Conservation (phyloP, 2,329 filamentous ascomycete species). For the Tolypocladium guangdongense region DNA sequence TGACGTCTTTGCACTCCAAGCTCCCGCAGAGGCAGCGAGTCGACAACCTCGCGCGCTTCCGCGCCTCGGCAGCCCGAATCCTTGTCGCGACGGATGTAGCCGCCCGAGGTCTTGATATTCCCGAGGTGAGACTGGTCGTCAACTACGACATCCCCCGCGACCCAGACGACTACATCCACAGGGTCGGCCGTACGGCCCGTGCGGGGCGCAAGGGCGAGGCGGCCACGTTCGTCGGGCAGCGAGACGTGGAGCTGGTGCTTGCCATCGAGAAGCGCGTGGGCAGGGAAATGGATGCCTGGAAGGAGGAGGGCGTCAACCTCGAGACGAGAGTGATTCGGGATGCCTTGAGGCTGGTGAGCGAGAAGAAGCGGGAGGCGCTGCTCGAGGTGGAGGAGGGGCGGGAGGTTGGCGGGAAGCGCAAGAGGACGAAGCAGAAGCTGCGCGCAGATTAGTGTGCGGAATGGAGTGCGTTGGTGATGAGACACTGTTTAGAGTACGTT, state of each 20-base stretch:
- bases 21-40: constrained; percentile 77
- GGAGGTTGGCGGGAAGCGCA: constrained; percentile 81
- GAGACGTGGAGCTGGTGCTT: constrained; percentile 82
- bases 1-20: constrained; percentile 82
- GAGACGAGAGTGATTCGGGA: constrained; percentile 81
- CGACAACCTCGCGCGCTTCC: constrained; percentile 83
- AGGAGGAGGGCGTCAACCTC: constrained; percentile 87
- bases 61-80: constrained; percentile 77
- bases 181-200: constrained; percentile 89
- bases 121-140: constrained; percentile 77
- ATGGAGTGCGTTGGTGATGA: background rate
- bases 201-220: constrained; percentile 75
- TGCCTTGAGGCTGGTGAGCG: constrained; percentile 78
- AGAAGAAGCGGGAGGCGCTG: constrained; percentile 88
- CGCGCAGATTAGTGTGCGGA: constrained; percentile 16
- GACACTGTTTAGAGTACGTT: background rate
- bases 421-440: constrained; percentile 49
- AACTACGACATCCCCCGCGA: constrained; percentile 97
- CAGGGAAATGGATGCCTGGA: constrained; percentile 69
- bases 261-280: constrained; percentile 82
- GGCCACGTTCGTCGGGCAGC: constrained; percentile 82
- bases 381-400: constrained; percentile 85
- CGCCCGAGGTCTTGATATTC: constrained; percentile 88
- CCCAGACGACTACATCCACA: constrained; percentile 94
- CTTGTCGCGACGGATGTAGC: constrained; percentile 94